Evolutionary conservation across 306 rosid genomes (phyloP), one percentile per base, ranked within the genome.

Genomic region (Lathyrus tuberosus): DNA sequence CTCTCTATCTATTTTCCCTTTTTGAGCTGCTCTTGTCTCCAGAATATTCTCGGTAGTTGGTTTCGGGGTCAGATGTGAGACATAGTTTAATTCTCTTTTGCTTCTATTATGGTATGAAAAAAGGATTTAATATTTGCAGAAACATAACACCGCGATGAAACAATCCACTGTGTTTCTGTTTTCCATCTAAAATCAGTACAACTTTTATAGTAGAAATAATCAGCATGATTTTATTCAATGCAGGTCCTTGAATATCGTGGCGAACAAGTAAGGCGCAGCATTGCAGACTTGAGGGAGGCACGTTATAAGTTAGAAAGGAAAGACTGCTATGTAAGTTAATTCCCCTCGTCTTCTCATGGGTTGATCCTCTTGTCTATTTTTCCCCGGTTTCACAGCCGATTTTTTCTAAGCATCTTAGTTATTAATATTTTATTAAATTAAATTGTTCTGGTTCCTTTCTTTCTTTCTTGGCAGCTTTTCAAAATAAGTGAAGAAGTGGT

Each of bases 211-310:
- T 69, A n/a, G 49, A 60, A 65, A 52, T 79, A 51, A 74, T 47
- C 69, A 60, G 37, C 28, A 37, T 60, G 22, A 61, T 62, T 73
- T 56, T 66, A 54, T 79, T 43, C 62, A 0, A 63, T 63, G 49
- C 79, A 91, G 97, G 96, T 91, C 78, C 87, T 91, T 76, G 97
- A 91, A 83, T 91, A 91, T 73, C 97, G 96, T 10, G 97, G 97
- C 18, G 97, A 91, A 72, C 96, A 89, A 80, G 94, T 91, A 75
- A 82, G 97, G 81, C 75, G 88, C 12, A 82, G 88, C 20, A 14
- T 91, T 44, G 94, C 94, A 18, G 97, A 91, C 84, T 74, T 87
- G 65, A 87, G 97, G 76, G 97, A 91, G 82, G 82, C 86, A 9
- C 90, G 83, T 13, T 91, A 91, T 76, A 87, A 85, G 81, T 57